Evolutionary conservation across 2,329 filamentous ascomycete genomes (phyloP).

Genomic region (Penicillium sp.): DNA sequence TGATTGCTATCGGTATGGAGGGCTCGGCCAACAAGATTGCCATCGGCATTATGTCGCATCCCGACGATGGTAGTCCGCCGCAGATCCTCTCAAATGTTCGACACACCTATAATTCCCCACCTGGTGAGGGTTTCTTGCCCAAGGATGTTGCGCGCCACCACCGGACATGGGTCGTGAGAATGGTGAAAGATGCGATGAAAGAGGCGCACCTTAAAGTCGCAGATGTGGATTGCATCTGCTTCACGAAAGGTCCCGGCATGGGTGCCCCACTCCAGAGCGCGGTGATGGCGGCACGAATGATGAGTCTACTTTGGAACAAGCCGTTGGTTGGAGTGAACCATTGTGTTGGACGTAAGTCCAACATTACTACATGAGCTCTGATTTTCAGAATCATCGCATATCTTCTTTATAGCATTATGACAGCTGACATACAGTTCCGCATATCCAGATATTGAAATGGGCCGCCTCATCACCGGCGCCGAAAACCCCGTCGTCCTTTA

Average conservation of each 20-base stretch:
- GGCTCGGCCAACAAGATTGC: conserved; percentile 98
- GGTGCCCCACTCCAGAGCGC: conserved; percentile 86
- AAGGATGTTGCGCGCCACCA: conserved; percentile 96
- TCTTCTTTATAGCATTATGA: not conserved
- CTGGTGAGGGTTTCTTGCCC: conserved; percentile 90
- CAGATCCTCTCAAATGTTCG: conserved; percentile 88
- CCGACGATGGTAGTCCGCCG: conserved; percentile 53
- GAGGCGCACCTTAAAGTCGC: conserved; percentile 62
- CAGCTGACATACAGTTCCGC: not conserved
- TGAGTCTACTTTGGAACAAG: conserved; percentile 80
- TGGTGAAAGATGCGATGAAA: conserved; percentile 76
- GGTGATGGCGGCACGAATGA: conserved; percentile 78
- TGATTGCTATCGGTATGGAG: conserved; percentile 75
- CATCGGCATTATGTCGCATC: conserved; percentile 85
- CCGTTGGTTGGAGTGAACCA: conserved; percentile 95
- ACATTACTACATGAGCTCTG: not conserved
- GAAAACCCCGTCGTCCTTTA: conserved; percentile 92
- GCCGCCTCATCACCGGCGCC: conserved; percentile 85
- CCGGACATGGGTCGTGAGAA: conserved; percentile 74
- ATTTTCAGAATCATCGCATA: not conserved
- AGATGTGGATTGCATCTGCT: conserved; percentile 90
- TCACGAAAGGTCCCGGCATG: conserved; percentile 95
- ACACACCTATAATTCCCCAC: conserved; percentile 88
- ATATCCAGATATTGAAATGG: conserved; percentile 85
- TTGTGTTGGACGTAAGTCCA: conserved; percentile 73